Percentiles rank a stretch among this genome's conserved stretches.
Conservation (phyloP, 2,329 filamentous ascomycete genomes). For the Calonectria hongkongensis region DNA sequence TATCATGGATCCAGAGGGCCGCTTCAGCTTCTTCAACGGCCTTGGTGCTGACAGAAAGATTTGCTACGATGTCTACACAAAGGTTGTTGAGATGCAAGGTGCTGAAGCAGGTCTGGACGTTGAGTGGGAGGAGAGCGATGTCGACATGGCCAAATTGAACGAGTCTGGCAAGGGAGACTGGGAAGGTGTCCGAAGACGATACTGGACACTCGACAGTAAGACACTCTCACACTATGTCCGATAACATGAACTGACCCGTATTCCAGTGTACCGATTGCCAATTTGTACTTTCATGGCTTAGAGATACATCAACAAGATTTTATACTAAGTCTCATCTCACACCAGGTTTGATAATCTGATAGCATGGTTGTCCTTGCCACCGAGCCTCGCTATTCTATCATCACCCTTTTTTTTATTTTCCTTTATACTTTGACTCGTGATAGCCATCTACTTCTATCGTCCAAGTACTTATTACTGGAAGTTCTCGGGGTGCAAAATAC, state of each 20-base stretch:
- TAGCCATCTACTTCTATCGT: slow-evolving; percentile 42
- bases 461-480: slow-evolving; percentile 61
- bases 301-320: slow-evolving; percentile 41
- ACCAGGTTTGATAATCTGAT: slow-evolving; percentile 34
- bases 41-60: slow-evolving; percentile 93
- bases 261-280: slow-evolving; percentile 81
- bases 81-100: slow-evolving; percentile 92
- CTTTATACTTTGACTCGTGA: slow-evolving; percentile 43
- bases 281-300: slow-evolving; percentile 84
- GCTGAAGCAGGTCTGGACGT: slow-evolving; percentile 92
- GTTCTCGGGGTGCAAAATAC: slow-evolving; percentile 80
- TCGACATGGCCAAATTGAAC: slow-evolving; percentile 80
- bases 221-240: slow-evolving; percentile 39
- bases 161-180: slow-evolving; percentile 84
- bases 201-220: slow-evolving; percentile 89
- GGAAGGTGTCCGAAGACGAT: slow-evolving; percentile 90
- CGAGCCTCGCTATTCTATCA: slow-evolving; percentile 43
- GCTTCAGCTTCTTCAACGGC: slow-evolving; percentile 93
- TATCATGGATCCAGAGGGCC: slow-evolving; percentile 81
- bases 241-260: slow-evolving; percentile 52
- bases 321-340: slow-evolving; percentile 33
- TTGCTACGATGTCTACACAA: slow-evolving; percentile 97
- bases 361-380: slow-evolving; percentile 25
- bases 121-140: slow-evolving; percentile 86
- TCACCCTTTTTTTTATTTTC: slow-evolving; percentile 46